Percentiles rank a stretch among this genome's conserved stretches.
Evolutionary conservation across 345 rosid species (phyloP).

Genomic region (Hibiscus tridactylites): DNA sequence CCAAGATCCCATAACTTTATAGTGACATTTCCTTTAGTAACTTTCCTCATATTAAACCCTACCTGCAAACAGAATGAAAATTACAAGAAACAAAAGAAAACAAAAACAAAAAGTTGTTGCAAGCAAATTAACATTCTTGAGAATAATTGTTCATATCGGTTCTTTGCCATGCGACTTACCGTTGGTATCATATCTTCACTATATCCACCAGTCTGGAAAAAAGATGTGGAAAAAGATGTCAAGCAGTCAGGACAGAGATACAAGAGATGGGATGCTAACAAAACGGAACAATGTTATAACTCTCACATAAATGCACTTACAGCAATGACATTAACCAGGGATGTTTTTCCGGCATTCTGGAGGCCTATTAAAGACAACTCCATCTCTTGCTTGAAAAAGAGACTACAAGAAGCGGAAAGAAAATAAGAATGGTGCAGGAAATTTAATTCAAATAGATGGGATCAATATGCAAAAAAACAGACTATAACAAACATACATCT

Average conservation of each 20-base stretch:
- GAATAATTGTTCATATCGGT: too few relatives aligned
- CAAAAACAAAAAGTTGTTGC: neutral
- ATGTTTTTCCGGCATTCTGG: conserved; percentile 60
- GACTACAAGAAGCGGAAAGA: conserved; percentile 21
- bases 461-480: neutral
- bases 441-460: neutral
- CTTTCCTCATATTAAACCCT: neutral
- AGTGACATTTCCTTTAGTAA: neutral
- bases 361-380: conserved; percentile 56
- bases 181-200: neutral
- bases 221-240: too few relatives aligned
- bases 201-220: neutral
- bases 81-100: neutral
- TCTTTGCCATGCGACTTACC: neutral
- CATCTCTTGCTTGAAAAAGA: conserved; percentile 60
- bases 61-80: neutral
- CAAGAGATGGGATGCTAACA: too few relatives aligned
- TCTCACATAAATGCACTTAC: conserved; percentile 24
- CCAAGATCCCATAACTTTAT: neutral
- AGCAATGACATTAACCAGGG: conserved; percentile 50
- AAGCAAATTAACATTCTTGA: neutral
- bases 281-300: too few relatives aligned
- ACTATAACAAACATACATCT: neutral
- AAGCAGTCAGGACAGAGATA: too few relatives aligned
- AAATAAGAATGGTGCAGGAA: conserved; percentile 12